phyloP scores from a whole-genome alignment of 2,329 filamentous ascomycete species.

The Mariannaea sp. region DNA sequence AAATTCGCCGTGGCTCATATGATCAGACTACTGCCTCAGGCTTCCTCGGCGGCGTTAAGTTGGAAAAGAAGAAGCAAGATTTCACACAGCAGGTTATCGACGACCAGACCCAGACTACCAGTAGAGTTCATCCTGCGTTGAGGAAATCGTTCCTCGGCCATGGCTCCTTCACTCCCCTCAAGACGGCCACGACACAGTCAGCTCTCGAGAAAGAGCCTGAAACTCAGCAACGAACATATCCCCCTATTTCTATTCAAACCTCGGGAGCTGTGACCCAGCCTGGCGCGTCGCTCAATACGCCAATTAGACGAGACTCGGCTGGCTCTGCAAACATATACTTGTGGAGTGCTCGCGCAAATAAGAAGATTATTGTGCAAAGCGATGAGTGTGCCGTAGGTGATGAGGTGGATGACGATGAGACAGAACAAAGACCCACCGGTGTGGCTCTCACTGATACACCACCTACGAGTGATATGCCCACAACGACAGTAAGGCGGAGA shows the following conservation, averaged over 20 bases:
- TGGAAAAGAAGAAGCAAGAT: conserved; percentile 46
- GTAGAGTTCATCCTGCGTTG: conserved; percentile 43
- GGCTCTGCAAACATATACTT: conserved; percentile 42
- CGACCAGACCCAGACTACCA: conserved; percentile 33
- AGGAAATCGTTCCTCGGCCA: conserved; percentile 36
- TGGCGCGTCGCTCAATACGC: conserved; percentile 36
- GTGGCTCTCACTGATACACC: conserved; percentile 22
- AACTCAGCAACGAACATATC: conserved; percentile 40
- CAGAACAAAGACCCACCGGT: conserved; percentile 8
- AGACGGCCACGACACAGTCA: conserved; percentile 31
- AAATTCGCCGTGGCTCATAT: conserved; percentile 41
- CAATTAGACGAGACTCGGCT: conserved; percentile 39
- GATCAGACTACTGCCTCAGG: conserved; percentile 40
- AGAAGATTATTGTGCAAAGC: conserved; percentile 15
- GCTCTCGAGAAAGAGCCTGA: conserved; percentile 31
- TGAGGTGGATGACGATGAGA: conserved; percentile 28
- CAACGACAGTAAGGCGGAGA: conserved; percentile 22
- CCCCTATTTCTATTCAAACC: conserved; percentile 45
- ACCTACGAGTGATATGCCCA: conserved; percentile 23
- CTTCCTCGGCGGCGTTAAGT: conserved; percentile 50
- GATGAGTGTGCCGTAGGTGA: conserved; percentile 33
- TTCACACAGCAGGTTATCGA: conserved; percentile 39
- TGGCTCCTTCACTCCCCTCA: conserved; percentile 38
- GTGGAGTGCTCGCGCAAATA: conserved; percentile 34
- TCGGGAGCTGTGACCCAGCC: conserved; percentile 35